Base-by-base conservation (phyloP, 2,329 filamentous ascomycete genomes). In the Microascus cirrosus region DNA sequence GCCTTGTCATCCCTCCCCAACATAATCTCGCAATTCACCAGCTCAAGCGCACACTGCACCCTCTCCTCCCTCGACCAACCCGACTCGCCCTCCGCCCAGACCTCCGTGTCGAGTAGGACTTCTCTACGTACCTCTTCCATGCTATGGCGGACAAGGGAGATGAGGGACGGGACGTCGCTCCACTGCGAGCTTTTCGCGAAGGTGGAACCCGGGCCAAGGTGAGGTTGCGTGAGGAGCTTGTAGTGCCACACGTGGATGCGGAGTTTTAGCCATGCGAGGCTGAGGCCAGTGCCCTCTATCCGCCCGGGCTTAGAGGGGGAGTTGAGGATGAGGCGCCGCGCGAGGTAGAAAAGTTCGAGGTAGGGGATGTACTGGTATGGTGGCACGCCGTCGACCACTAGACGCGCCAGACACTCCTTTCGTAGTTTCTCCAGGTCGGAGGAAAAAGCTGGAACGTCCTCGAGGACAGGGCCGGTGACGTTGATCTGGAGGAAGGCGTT, bases 401-500 rank as follows among this genome's bases (percentile, higher is more conserved):
- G 77, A 18, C 81, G 82, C 2, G 73, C 72, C n/a, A 95, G 74
- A 56, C 91, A 83, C 20, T 77, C 71, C 61, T 77, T 77, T 58
- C 80, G 76, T 18, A 85, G 65, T 0, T 69, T 66, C 51, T 71
- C 70, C 45, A 20, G 24, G 6, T 24, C 63, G 1, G 61, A 60
- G 35, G 73, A 68, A n/a, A 78, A 58, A 2, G 64, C 36, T 8
- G 35, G 18, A 2, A 24, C 35, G 4, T 34, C 18, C 24, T 58
- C 56, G n/a, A 95, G 74, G 0, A 90, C 86, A 1, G 92, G 92
- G 0, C 92, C 92, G 3, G 92, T 96, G 57, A 95, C 88, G 67
- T 90, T 96, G 1, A 84, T 84, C 69, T 96, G 92, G 18, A 96
- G 71, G 68, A 96, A 96, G 12, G 86, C 82, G 66, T 90, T 81